Evolutionary conservation across 352 stramenopile genomes (phyloP).

Genomic region (Globisporangium sylvaticum): DNA sequence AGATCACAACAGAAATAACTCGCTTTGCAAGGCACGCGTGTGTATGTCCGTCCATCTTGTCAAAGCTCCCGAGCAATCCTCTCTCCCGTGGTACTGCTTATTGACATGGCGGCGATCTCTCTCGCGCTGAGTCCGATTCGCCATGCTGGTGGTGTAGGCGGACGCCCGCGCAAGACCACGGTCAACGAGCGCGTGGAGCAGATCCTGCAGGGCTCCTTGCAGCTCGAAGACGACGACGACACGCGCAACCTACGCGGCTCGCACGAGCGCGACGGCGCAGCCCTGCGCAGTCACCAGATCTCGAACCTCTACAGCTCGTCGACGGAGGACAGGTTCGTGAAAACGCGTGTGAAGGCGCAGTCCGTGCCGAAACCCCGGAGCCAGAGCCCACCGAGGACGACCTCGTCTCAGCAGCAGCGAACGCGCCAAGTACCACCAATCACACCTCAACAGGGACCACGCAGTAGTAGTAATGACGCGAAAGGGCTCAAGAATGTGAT

Average conservation of each 20-base stretch:
- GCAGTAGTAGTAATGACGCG: background rate
- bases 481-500: background rate
- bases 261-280: constrained; percentile 25
- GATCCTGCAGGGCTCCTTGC: constrained; percentile 47
- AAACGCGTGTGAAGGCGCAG: constrained; percentile 15
- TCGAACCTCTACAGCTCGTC: constrained; percentile 44
- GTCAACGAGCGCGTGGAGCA: constrained; percentile 64
- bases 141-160: background rate
- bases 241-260: constrained; percentile 21
- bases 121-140: constrained; percentile 16
- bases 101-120: background rate
- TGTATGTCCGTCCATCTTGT: background rate
- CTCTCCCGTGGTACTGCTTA: background rate
- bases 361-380: constrained; percentile 17
- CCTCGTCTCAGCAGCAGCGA: constrained; percentile 1
- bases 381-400: background rate
- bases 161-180: constrained; percentile 46
- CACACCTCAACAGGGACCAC: background rate
- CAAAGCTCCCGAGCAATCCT: background rate
- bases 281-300: constrained; percentile 39
- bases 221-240: constrained; percentile 33
- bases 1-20: background rate
- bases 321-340: constrained; percentile 41
- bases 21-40: background rate
- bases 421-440: constrained; percentile 7